Evolutionary conservation across 164 flowering plant genomes (phyloP).

Genomic region (Hamamelis virginiana): DNA sequence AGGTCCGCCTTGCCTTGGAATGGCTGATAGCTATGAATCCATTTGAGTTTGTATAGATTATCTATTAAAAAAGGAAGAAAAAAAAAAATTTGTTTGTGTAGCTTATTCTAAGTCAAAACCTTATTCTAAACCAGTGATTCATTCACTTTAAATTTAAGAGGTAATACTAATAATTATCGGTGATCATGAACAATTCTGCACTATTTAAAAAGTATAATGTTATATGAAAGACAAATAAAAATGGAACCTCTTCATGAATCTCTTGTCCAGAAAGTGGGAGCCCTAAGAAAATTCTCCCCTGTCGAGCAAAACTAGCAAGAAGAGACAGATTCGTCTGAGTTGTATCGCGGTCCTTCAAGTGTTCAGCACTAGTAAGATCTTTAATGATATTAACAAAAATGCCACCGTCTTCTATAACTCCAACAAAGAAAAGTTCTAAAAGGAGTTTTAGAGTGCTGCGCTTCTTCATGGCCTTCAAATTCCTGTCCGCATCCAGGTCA

Average conservation of each 20-base stretch:
- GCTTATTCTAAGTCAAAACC: too few relatives aligned
- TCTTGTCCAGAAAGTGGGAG: slow-evolving; percentile 80
- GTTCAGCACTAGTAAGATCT: slow-evolving; percentile 83
- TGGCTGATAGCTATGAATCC: too few relatives aligned
- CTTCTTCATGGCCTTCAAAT: slow-evolving; percentile 87
- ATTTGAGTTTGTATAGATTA: too few relatives aligned
- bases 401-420: slow-evolving; percentile 76
- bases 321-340: slow-evolving; percentile 89
- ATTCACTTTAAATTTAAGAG: too few relatives aligned
- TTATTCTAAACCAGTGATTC: too few relatives aligned
- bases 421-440: slow-evolving; percentile 90
- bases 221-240: slow-evolving; percentile 4
- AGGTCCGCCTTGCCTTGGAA: too few relatives aligned
- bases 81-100: too few relatives aligned
- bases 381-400: slow-evolving; percentile 75
- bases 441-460: slow-evolving; percentile 87
- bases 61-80: too few relatives aligned
- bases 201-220: not conserved
- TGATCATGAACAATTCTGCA: not conserved
- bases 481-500: slow-evolving; percentile 76
- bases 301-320: slow-evolving; percentile 92
- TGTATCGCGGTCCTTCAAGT: slow-evolving; percentile 87
- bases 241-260: slow-evolving; percentile 74
- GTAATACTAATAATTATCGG: too few relatives aligned
- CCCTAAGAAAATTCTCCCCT: slow-evolving; percentile 84